phyloP scores from a whole-genome alignment of 1,284 basidiomycete species.

The Abortiporus biennis region DNA sequence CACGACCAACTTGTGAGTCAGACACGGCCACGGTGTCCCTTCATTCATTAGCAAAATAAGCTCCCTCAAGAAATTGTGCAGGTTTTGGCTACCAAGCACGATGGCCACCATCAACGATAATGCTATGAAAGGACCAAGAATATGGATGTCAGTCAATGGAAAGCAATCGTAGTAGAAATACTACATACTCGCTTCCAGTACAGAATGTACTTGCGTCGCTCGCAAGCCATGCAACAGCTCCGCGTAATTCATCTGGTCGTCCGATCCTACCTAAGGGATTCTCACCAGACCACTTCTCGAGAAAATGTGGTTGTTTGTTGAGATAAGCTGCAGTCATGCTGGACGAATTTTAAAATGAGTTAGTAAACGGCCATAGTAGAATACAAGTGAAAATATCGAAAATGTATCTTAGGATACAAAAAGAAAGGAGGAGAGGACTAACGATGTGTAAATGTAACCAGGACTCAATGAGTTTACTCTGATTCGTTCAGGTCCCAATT shows the following conservation, averaged over 20 bases:
- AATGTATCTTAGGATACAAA: slow-evolving; percentile 2
- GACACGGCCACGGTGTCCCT: no score
- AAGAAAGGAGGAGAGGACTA: slow-evolving; percentile 19
- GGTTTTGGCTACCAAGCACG: slow-evolving; percentile 51
- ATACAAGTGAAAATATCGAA: no score
- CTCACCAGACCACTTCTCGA: slow-evolving; percentile 65
- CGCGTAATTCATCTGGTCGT: slow-evolving; percentile 69
- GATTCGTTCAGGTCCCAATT: slow-evolving; percentile 65
- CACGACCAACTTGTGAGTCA: no score
- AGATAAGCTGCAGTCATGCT: slow-evolving; percentile 79
- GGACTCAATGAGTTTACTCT: slow-evolving; percentile 74
- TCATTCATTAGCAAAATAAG: no score
- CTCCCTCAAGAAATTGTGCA: no score
- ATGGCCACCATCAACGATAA: slow-evolving; percentile 67
- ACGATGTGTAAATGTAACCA: slow-evolving; percentile 71
- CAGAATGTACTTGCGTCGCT: slow-evolving; percentile 72
- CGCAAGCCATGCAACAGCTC: slow-evolving; percentile 73
- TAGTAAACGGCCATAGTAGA: no score
- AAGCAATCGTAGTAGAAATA: neutral
- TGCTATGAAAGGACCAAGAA: slow-evolving; percentile 31
- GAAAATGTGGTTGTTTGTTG: slow-evolving; percentile 60
- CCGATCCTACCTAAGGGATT: slow-evolving; percentile 75
- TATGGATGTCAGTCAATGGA: slow-evolving; percentile 2
- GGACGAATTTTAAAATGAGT: no score
- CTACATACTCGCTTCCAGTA: slow-evolving; percentile 65